Percentiles rank a stretch among this genome's conserved stretches.
These are phyloP conservation scores for Usnea hakonensis DNA, from an alignment of 495 filamentous ascomycete genomes.

Conservation along the genomic window DNA sequence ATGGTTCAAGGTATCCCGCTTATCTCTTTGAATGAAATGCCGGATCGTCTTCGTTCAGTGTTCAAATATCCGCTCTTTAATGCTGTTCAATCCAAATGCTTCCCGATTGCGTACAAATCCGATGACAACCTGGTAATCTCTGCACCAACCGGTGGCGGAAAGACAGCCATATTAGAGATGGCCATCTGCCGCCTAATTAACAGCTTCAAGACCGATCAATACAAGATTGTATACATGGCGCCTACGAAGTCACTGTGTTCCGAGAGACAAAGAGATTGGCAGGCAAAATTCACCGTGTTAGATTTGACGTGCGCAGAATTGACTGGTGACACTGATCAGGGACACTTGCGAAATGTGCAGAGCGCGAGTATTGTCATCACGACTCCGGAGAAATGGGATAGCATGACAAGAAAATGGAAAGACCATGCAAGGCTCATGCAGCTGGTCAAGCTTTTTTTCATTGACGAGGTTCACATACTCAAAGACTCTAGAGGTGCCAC, in stretches of 20 bases:
- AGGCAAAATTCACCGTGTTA: conserved; percentile 68
- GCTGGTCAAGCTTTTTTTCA: conserved; percentile 82
- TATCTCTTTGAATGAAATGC: conserved; percentile 61
- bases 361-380: conserved; percentile 88
- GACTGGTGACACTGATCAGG: conserved; percentile 81
- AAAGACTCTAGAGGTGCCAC: conserved; percentile 86
- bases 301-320: conserved; percentile 74
- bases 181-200: conserved; percentile 77
- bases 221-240: conserved; percentile 93
- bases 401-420: conserved; percentile 91
- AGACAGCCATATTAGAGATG: conserved; percentile 84
- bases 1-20: conserved; percentile 63
- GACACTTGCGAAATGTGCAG: conserved; percentile 65
- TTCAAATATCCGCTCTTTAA: conserved; percentile 85
- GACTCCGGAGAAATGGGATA: conserved; percentile 98
- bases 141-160: conserved; percentile 89
- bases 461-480: conserved; percentile 94
- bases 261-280: conserved; percentile 79
- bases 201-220: conserved; percentile 54
- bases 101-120: conserved; percentile 58
- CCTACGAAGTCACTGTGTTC: conserved; percentile 90
- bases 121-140: conserved; percentile 83
- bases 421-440: conserved; percentile 79
- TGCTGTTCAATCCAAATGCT: conserved; percentile 85
- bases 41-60: conserved; percentile 66